These are phyloP conservation scores for Daedaleopsis sinensis DNA, from an alignment of 768 basidiomycete species.

Conservation along the genomic window DNA sequence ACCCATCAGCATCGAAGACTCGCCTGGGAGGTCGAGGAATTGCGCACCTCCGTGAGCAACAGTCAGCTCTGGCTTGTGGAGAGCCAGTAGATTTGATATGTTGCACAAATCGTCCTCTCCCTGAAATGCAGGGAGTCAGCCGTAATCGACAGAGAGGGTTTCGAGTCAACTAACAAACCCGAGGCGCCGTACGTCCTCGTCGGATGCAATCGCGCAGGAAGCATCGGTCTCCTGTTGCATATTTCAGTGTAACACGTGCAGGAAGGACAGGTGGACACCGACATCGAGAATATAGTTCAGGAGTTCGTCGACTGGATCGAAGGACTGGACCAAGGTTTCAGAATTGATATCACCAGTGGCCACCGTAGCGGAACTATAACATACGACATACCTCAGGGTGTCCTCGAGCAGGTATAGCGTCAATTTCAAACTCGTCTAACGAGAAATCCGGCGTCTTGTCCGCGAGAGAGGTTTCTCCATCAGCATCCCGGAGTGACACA, in stretches of 20 bases:
- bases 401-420: background rate
- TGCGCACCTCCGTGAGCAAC: no score
- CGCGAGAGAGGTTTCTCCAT: background rate
- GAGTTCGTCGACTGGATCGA: constrained; percentile 14
- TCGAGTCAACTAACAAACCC: no score
- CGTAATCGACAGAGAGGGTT: no score
- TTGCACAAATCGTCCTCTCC: no score
- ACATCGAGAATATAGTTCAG: constrained; percentile 25
- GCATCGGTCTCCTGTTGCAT: background rate
- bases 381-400: background rate
- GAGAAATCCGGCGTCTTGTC: background rate
- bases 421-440: background rate
- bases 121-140: no score
- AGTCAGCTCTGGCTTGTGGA: no score
- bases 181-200: background rate
- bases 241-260: background rate
- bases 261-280: background rate
- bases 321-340: background rate
- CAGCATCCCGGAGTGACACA: no score
- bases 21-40: no score
- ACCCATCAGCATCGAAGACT: no score
- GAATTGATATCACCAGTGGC: no score
- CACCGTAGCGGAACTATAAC: background rate
- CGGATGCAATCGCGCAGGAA: background rate
- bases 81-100: no score